Conservation (phyloP, 2,329 filamentous ascomycete genomes). For the Neoascochyta sp. region DNA sequence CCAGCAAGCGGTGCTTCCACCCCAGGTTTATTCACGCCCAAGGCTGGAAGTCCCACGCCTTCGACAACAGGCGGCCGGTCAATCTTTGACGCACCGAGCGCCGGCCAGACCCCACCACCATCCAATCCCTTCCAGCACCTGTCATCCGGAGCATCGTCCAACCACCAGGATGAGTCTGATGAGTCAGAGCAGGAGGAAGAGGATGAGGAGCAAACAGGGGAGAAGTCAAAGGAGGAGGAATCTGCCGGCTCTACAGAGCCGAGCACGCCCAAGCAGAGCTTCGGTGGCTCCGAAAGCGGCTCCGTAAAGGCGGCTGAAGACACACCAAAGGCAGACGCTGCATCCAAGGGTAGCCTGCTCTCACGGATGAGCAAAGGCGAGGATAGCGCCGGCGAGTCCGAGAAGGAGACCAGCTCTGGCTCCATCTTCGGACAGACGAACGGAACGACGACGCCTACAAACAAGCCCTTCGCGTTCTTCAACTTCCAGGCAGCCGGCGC, state of each 20-base stretch:
- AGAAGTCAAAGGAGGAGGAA: conserved; percentile 7
- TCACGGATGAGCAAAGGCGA: conserved; percentile 28
- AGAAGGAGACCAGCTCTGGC: conserved; percentile 19
- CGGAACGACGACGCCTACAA: conserved; percentile 25
- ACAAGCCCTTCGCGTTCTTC: conserved; percentile 25
- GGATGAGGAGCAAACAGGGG: conserved; percentile 6
- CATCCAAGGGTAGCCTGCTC: conserved; percentile 18
- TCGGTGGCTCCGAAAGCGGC: conserved; percentile 21
- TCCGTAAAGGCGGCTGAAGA: conserved; percentile 24
- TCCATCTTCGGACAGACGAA: conserved; percentile 20
- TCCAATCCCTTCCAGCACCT: conserved; percentile 36
- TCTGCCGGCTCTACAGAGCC: conserved; percentile 12
- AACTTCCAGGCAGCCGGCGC: conserved; percentile 28
- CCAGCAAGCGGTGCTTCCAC: conserved; percentile 21
- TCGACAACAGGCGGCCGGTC: conserved; percentile 29
- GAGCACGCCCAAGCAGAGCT: conserved; percentile 22
- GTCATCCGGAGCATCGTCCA: conserved; percentile 31
- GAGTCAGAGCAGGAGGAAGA: conserved; percentile 18
- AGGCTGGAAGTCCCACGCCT: conserved; percentile 27
- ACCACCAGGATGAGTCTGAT: conserved; percentile 29
- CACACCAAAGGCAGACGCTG: conserved; percentile 14
- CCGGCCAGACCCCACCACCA: conserved; percentile 16
- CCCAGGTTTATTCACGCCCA: conserved; percentile 21
- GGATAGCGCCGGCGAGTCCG: conserved; percentile 16
- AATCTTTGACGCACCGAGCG: conserved; percentile 27